Percentiles rank a stretch among this genome's conserved stretches.
phyloP scores from a whole-genome alignment of 495 filamentous ascomycete genomes.

The Penicillium fimorum region DNA sequence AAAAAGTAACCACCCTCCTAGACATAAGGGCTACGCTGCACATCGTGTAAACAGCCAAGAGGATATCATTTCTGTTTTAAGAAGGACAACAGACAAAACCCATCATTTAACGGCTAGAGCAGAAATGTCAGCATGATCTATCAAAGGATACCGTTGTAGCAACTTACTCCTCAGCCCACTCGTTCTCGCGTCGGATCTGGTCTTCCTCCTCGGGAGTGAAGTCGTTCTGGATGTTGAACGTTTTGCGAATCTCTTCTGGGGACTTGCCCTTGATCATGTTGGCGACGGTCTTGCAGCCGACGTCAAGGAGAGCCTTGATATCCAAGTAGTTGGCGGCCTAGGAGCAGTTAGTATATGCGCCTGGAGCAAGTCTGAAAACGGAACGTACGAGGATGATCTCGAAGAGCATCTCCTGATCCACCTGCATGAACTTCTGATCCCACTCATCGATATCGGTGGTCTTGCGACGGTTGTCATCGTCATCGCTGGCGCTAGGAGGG shows the following conservation, averaged over 20 bases:
- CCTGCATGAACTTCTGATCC: slow-evolving; percentile 99
- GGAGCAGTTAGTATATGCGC: slow-evolving; percentile 1
- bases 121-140: neutral
- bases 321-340: slow-evolving; percentile 72
- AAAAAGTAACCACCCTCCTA: neutral
- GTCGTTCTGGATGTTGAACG: slow-evolving; percentile 73
- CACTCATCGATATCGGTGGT: slow-evolving; percentile 98
- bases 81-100: neutral
- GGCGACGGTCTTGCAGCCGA: slow-evolving; percentile 68
- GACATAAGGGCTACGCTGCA: neutral
- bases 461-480: slow-evolving; percentile 93
- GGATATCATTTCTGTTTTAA: slow-evolving; percentile 9
- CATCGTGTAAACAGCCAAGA: slow-evolving; percentile 1
- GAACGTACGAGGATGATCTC: slow-evolving; percentile 91
- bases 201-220: slow-evolving; percentile 75
- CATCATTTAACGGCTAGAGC: slow-evolving; percentile 39
- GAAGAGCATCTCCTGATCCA: slow-evolving; percentile 99
- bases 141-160: neutral
- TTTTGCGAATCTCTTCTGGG: slow-evolving; percentile 72
- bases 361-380: neutral
- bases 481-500: slow-evolving; percentile 76
- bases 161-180: slow-evolving; percentile 69
- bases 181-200: slow-evolving; percentile 68
- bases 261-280: slow-evolving; percentile 75
- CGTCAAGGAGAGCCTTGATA: slow-evolving; percentile 66